Conservation (phyloP, 805 yeast species). For the Starmerella potacharoeniae region DNA sequence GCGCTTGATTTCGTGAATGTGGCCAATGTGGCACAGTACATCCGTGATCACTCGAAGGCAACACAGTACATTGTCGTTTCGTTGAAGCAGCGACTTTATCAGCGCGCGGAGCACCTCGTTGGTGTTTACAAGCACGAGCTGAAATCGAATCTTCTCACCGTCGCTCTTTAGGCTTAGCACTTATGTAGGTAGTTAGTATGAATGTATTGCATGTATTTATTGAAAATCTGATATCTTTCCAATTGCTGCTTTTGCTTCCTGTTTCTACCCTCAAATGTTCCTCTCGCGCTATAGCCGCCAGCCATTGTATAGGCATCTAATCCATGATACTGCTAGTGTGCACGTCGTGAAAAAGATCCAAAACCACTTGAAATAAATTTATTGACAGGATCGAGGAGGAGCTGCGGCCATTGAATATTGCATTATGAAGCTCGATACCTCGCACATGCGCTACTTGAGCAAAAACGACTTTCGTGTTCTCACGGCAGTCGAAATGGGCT, state of each 20-base stretch:
- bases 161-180: not conserved
- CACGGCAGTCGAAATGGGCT: slow-evolving; percentile 74
- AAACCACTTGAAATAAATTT: not conserved
- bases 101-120: slow-evolving; percentile 77
- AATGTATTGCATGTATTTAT: not conserved
- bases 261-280: too few relatives aligned
- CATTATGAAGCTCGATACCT: slow-evolving; percentile 77
- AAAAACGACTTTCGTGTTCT: slow-evolving; percentile 83
- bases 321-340: too few relatives aligned
- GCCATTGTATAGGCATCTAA: too few relatives aligned
- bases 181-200: not conserved
- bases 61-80: slow-evolving; percentile 84
- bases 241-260: too few relatives aligned
- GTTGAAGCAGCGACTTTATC: slow-evolving; percentile 75
- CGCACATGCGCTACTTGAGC: slow-evolving; percentile 87
- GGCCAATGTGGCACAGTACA: slow-evolving; percentile 73
- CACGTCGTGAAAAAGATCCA: too few relatives aligned
- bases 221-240: not conserved
- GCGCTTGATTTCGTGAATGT: slow-evolving; percentile 89
- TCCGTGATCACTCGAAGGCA: slow-evolving; percentile 42
- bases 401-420: not conserved
- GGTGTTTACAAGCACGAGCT: slow-evolving; percentile 72
- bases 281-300: too few relatives aligned
- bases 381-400: not conserved
- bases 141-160: slow-evolving; percentile 17